These are phyloP conservation scores for Podaxis carcinomalis DNA, from an alignment of 768 basidiomycete genomes.

Conservation along the genomic window DNA sequence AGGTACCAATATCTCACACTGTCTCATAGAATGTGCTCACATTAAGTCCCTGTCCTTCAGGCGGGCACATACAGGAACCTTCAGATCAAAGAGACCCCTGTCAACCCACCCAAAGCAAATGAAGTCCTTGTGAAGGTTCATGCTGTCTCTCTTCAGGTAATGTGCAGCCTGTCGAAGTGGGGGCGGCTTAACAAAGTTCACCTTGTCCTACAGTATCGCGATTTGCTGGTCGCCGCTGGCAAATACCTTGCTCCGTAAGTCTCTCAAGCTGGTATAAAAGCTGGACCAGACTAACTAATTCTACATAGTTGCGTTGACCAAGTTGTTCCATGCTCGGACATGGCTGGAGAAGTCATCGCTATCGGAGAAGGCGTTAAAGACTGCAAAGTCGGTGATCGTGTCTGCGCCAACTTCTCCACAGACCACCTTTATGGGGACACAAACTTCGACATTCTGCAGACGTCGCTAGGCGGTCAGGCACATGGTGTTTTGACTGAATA, in stretches of 20 bases:
- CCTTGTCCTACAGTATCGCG: conserved; percentile 37
- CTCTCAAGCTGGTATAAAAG: neutral
- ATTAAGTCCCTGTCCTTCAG: conserved; percentile 4
- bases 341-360: conserved; percentile 53
- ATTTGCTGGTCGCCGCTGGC: conserved; percentile 38
- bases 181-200: neutral
- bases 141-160: conserved; percentile 52
- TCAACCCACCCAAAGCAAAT: conserved; percentile 31
- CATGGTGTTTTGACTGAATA: conserved; percentile 55
- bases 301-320: conserved; percentile 12
- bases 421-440: conserved; percentile 47
- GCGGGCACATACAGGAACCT: conserved; percentile 20
- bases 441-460: conserved; percentile 24
- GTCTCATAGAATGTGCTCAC: neutral
- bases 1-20: neutral
- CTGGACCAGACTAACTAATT: neutral
- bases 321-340: conserved; percentile 42
- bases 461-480: conserved; percentile 40
- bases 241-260: conserved; percentile 15
- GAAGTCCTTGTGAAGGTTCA: conserved; percentile 55
- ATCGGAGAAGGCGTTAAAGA: conserved; percentile 37
- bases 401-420: conserved; percentile 47
- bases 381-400: conserved; percentile 54
- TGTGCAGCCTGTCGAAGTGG: neutral
- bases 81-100: conserved; percentile 20